phyloP scores from a whole-genome alignment of 176 grass and related monocot genomes.

The Carex scoparia region DNA sequence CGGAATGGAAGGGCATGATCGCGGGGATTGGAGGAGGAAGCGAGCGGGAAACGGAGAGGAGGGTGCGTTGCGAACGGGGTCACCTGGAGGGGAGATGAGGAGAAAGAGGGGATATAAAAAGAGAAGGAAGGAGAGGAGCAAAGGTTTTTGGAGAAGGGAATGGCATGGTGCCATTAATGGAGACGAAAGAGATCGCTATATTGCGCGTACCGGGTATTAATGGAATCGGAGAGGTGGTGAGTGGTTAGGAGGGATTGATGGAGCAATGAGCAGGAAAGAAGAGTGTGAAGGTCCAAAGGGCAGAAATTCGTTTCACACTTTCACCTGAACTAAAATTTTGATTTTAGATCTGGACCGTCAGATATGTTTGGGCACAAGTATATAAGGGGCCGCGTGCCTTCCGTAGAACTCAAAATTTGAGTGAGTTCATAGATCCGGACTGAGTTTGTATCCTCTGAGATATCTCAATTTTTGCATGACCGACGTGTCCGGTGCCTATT shows the following conservation, averaged over 20 bases:
- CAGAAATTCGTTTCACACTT: too few species aligned
- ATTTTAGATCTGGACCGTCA: too few species aligned
- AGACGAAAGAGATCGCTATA: not conserved
- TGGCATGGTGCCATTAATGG: not conserved
- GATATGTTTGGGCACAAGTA: too few species aligned
- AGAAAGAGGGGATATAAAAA: slow-evolving; percentile 15
- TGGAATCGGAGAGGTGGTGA: not conserved
- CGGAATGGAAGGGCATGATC: slow-evolving; percentile 1
- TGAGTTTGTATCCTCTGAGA: too few species aligned
- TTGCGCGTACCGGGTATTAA: not conserved
- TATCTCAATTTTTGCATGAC: too few species aligned
- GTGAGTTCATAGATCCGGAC: too few species aligned
- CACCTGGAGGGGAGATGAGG: slow-evolving; percentile 11
- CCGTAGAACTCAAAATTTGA: too few species aligned
- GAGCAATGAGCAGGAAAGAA: not conserved
- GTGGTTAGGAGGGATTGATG: not conserved
- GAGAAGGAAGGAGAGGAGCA: not conserved
- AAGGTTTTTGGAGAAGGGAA: not conserved
- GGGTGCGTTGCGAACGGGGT: not conserved
- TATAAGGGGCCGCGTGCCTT: too few species aligned
- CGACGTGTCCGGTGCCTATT: too few species aligned
- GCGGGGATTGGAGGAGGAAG: not conserved
- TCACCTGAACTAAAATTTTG: too few species aligned
- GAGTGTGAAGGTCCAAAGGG: not conserved
- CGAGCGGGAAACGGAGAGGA: slow-evolving; percentile 21